Evolutionary conservation across 306 rosid species (phyloP), one percentile per base, ranked within the genome.

Genomic region (Gastrolobium bilobum): DNA sequence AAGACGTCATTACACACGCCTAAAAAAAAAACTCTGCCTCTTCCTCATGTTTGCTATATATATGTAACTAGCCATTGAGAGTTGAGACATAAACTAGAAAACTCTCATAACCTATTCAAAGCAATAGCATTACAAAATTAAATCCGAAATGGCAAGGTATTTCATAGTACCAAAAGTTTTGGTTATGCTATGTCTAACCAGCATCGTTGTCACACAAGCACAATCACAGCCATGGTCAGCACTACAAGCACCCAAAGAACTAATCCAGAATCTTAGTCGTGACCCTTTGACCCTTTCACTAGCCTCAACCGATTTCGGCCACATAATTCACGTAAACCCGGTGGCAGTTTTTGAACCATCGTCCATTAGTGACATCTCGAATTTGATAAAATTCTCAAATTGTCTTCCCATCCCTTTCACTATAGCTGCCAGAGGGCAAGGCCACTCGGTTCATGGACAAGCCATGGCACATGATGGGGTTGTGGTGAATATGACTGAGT

Each of bases 391-490:
- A 39, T 83, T 69, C 66, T 88, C 88, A 20, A 83, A 90, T 75
- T 61, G 75, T 9, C 61, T 43, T 1, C 38, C 71, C 3, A n/a
- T 53, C 0, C 97, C 95, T 13, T 90, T 85, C 30, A 30, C 72
- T 4, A 51, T 93, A 4, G 97, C 95, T 0, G 87, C 94, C 1
- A 82, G 93, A 73, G 99, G 99, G 4, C 92, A 84, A 10, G 98
- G 77, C 0, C 99, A 96, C 75, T 96, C 97, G 0, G 85, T 84
- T n/a, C 82, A 81, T 0, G 99, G 98, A n/a, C 98, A 96, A 56
- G 69, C 93, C 54, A 84, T 87, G 90, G 73, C 97, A 26, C 30
- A 7, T 30, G 75, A 75, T 5, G 99, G 99, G 3, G 56, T 96
- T n/a, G 98, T 93, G 53, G 84, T 96, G 46, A 91, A 93, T 30